These are phyloP conservation scores for Haemoproteus tartakovskyi DNA, from an alignment of 169 alveolate species.

Conservation along the genomic window DNA sequence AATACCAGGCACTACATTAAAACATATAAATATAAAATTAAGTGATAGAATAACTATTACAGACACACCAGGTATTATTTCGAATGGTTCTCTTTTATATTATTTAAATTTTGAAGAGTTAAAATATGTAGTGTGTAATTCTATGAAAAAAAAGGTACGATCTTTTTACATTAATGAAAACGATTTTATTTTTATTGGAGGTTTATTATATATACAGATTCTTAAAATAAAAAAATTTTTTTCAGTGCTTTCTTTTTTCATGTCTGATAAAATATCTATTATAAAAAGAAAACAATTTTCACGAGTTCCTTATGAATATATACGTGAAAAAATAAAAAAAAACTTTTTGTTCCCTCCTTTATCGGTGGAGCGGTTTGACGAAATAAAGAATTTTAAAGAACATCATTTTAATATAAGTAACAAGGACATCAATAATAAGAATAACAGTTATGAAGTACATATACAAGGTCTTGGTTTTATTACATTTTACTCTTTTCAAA, in stretches of 20 bases:
- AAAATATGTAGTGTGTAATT: constrained; percentile 62
- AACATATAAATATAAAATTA: constrained; percentile 68
- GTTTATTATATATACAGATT: constrained; percentile 43
- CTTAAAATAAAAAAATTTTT: constrained; percentile 31
- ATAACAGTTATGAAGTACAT: constrained; percentile 51
- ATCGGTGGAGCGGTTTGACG: constrained; percentile 34
- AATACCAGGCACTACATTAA: constrained; percentile 78
- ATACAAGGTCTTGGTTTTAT: constrained; percentile 59
- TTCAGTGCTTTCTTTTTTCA: constrained; percentile 47
- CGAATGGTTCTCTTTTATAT: constrained; percentile 69
- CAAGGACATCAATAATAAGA: constrained; percentile 6
- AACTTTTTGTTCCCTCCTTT: constrained; percentile 60
- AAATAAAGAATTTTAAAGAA: constrained; percentile 24
- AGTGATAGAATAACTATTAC: constrained; percentile 67
- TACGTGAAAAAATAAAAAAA: constrained; percentile 33
- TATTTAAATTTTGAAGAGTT: constrained; percentile 67
- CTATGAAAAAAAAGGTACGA: constrained; percentile 37
- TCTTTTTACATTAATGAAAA: constrained; percentile 48
- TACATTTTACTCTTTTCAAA: constrained; percentile 63
- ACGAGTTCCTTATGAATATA: constrained; percentile 15
- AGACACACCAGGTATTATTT: constrained; percentile 81
- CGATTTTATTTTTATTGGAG: constrained; percentile 62
- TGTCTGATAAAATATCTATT: constrained; percentile 43
- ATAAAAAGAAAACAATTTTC: constrained; percentile 52
- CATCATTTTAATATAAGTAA: constrained; percentile 39